phyloP scores from a whole-genome alignment of 75 land plant species.

The Cryptomeria japonica region DNA sequence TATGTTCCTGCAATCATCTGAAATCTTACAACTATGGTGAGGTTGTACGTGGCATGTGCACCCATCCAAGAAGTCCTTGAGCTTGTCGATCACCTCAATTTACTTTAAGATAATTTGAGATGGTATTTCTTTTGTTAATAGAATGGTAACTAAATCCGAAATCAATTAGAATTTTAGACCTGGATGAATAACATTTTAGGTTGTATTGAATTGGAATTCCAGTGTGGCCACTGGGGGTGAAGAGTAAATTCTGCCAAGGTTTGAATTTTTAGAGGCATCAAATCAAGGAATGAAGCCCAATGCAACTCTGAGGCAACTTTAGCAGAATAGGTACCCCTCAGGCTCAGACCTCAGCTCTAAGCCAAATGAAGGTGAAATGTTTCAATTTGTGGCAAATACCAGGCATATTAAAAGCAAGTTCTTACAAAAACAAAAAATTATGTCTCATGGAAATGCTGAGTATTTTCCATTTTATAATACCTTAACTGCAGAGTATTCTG shows the following conservation, averaged over 20 bases:
- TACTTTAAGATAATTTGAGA: background rate
- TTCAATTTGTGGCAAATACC: background rate
- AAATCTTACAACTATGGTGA: background rate
- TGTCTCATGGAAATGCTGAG: background rate
- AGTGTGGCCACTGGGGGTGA: background rate
- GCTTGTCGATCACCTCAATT: background rate
- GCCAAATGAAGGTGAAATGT: background rate
- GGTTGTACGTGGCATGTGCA: background rate
- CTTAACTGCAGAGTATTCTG: background rate
- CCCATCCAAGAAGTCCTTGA: background rate
- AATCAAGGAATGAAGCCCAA: background rate
- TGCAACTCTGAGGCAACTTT: background rate
- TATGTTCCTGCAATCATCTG: no score
- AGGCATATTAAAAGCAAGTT: background rate
- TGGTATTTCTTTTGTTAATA: background rate
- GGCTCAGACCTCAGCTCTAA: background rate
- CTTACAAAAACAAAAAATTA: background rate
- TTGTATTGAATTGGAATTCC: background rate
- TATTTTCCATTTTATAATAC: background rate
- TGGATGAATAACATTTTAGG: background rate
- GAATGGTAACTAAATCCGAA: background rate
- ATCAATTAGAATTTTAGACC: background rate
- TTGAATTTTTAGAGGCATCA: background rate
- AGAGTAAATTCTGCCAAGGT: background rate
- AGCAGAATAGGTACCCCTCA: background rate